Conservation (phyloP, 2,329 filamentous ascomycete species). For the Botrytis elliptica region DNA sequence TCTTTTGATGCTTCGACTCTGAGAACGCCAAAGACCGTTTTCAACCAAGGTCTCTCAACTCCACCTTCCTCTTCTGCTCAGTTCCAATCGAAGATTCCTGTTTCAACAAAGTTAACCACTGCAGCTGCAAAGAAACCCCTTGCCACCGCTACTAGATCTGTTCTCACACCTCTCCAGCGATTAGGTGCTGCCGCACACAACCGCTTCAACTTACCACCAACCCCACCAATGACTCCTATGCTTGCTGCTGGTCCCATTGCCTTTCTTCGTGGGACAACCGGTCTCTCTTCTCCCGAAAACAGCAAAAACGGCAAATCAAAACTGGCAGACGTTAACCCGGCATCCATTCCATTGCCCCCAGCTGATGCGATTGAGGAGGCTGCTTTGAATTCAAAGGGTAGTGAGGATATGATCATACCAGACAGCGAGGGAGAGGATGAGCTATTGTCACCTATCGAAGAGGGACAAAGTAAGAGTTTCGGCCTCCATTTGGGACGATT, state of each 20-base stretch:
- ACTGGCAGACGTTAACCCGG: conserved; percentile 33
- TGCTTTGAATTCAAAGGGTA: conserved; percentile 42
- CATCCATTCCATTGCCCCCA: conserved; percentile 41
- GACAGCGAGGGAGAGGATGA: conserved; percentile 47
- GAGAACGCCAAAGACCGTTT: conserved; percentile 26
- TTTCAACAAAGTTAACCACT: conserved; percentile 30
- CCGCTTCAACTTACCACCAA: conserved; percentile 29
- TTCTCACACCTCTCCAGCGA: conserved; percentile 38
- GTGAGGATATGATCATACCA: conserved; percentile 52
- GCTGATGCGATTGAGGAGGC: conserved; percentile 30
- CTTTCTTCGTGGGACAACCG: conserved; percentile 21
- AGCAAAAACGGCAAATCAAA: conserved; percentile 9
- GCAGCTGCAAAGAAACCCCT: conserved; percentile 21
- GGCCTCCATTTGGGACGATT: conserved; percentile 24
- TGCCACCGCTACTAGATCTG: neutral
- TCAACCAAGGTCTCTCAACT: conserved; percentile 24
- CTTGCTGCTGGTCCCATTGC: conserved; percentile 15
- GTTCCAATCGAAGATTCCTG: conserved; percentile 33
- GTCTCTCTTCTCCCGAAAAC: conserved; percentile 35
- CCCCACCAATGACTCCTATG: conserved; percentile 34
- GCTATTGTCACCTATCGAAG: conserved; percentile 26
- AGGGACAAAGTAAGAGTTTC: neutral
- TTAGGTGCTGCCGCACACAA: conserved; percentile 35
- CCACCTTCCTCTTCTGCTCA: conserved; percentile 29
- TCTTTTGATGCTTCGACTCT: conserved; percentile 25